Evolutionary conservation across 805 yeast species (phyloP).

Genomic region (Ogataea sp.): DNA sequence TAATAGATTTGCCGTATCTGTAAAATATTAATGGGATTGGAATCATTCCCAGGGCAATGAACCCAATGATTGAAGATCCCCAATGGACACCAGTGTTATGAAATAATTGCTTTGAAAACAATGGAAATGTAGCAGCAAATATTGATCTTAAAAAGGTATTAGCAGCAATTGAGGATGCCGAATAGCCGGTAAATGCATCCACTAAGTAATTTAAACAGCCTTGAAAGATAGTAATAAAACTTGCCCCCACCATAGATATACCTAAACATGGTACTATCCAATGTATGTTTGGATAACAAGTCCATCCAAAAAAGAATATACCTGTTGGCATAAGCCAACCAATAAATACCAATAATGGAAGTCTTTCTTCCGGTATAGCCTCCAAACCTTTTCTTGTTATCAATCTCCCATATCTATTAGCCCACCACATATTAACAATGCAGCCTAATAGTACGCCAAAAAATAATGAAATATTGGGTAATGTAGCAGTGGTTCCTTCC

Average conservation of each 20-base stretch:
- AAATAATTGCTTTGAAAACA: conserved; percentile 55
- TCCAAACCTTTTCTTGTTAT: conserved; percentile 27
- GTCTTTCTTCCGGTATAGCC: conserved; percentile 53
- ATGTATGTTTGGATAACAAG: conserved; percentile 33
- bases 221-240: conserved; percentile 57
- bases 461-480: conserved; percentile 29
- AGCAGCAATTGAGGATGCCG: conserved; percentile 63
- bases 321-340: conserved; percentile 53
- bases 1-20: conserved; percentile 38
- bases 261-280: conserved; percentile 57
- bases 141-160: conserved; percentile 60
- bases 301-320: conserved; percentile 59
- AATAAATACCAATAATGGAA: conserved; percentile 43
- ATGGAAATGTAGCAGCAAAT: conserved; percentile 64
- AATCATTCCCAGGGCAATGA: conserved; percentile 45
- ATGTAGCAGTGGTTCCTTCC: conserved; percentile 23
- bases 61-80: conserved; percentile 60
- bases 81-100: conserved; percentile 52
- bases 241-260: conserved; percentile 49
- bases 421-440: conserved; percentile 23
- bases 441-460: conserved; percentile 29
- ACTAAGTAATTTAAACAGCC: conserved; percentile 59
- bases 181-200: conserved; percentile 59
- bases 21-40: conserved; percentile 58
- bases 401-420: conserved; percentile 8